Evolutionary conservation across 2,329 filamentous ascomycete genomes (phyloP).

Genomic region (Chalaropsis thielavioides): DNA sequence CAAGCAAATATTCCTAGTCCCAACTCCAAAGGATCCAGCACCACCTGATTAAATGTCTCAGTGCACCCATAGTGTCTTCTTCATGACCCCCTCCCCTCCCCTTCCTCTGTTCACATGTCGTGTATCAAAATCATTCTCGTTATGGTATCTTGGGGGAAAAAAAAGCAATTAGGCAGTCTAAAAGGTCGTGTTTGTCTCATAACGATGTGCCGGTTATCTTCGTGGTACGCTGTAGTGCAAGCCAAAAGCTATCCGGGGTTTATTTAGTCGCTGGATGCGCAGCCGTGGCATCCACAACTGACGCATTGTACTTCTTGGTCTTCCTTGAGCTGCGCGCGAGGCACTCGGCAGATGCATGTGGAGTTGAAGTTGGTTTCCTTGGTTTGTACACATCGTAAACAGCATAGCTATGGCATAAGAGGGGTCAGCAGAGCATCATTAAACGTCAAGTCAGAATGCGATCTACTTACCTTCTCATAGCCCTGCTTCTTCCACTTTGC

Average conservation of each 20-base stretch:
- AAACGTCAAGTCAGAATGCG: background rate
- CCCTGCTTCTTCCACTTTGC: conserved; percentile 99
- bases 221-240: background rate
- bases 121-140: background rate
- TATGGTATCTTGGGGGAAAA: conserved; percentile 9
- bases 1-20: conserved; percentile 2
- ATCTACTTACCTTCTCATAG: conserved; percentile 69
- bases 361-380: conserved; percentile 99
- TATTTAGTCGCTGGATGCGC: conserved; percentile 63
- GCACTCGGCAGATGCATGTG: conserved; percentile 93
- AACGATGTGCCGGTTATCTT: background rate
- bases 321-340: conserved; percentile 76
- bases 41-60: background rate
- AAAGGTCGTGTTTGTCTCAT: background rate
- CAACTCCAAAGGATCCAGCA: conserved; percentile 9
- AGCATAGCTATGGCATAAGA: conserved; percentile 54
- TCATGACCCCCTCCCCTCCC: background rate
- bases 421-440: conserved; percentile 12
- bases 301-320: conserved; percentile 85
- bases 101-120: background rate
- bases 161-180: conserved; percentile 1
- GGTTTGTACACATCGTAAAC: conserved; percentile 91
- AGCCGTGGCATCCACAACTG: conserved; percentile 85
- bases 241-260: background rate
- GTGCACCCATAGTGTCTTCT: background rate